Evolutionary conservation across 768 basidiomycete genomes (phyloP).

Genomic region (Boletus patriciae): DNA sequence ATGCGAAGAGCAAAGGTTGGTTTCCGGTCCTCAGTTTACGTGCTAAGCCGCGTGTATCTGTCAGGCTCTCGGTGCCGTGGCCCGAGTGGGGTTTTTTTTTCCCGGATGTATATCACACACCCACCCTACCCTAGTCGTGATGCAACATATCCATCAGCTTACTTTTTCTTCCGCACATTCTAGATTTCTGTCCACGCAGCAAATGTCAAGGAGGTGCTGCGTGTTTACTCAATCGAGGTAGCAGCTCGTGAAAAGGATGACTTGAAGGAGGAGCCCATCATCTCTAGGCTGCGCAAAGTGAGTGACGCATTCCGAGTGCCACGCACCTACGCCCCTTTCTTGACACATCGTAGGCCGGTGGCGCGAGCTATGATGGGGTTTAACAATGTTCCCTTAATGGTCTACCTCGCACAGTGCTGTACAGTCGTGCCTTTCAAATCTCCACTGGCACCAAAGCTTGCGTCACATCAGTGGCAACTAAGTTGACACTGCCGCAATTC

Average conservation of each 20-base stretch:
- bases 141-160: conserved; percentile 29
- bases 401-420: conserved; percentile 12
- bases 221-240: conserved; percentile 84
- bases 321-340: conserved; percentile 12
- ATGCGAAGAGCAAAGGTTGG: conserved; percentile 90
- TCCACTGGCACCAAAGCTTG: conserved; percentile 10
- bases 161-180: conserved; percentile 19
- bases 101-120: conserved; percentile 24
- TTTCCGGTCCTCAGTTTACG: conserved; percentile 20
- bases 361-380: conserved; percentile 86
- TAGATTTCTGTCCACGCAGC: conserved; percentile 91
- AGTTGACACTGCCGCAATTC: conserved; percentile 21
- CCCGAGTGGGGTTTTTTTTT: not conserved
- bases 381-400: conserved; percentile 36
- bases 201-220: conserved; percentile 81
- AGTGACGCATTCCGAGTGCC: conserved; percentile 25
- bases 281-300: conserved; percentile 80
- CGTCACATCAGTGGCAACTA: conserved; percentile 27
- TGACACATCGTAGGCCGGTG: conserved; percentile 62
- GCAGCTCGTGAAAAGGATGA: conserved; percentile 81
- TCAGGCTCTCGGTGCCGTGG: conserved; percentile 8
- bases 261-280: conserved; percentile 83
- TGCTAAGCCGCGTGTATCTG: conserved; percentile 16
- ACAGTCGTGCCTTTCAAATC: conserved; percentile 13
- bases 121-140: conserved; percentile 25